A percentile compares a stretch with the other conserved stretches of the same genome.
Conservation (phyloP, 768 basidiomycete species). For the Hortiboletus flavorubellus region DNA sequence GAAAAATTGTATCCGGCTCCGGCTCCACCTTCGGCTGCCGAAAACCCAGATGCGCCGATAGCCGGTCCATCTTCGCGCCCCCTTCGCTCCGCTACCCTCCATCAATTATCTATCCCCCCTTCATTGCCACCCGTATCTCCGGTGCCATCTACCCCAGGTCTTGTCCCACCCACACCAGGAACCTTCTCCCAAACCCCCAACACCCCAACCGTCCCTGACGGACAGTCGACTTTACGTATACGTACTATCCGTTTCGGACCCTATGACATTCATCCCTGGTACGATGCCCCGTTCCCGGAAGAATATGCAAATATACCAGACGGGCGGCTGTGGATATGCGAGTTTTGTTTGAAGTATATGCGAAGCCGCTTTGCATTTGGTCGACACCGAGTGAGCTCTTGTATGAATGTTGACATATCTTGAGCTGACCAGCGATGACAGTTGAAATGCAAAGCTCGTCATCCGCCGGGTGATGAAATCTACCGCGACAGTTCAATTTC, state of each 20-base stretch:
- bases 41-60: slow-evolving; percentile 36
- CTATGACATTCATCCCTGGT: slow-evolving; percentile 97
- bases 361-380: slow-evolving; percentile 84
- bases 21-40: slow-evolving; percentile 30
- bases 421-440: slow-evolving; percentile 32
- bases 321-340: slow-evolving; percentile 93
- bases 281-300: slow-evolving; percentile 97
- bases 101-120: slow-evolving; percentile 34
- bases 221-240: slow-evolving; percentile 56
- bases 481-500: slow-evolving; percentile 87
- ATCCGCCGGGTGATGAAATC: slow-evolving; percentile 98
- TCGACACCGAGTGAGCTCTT: slow-evolving; percentile 72
- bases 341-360: slow-evolving; percentile 98
- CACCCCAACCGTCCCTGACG: slow-evolving; percentile 22
- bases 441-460: slow-evolving; percentile 93
- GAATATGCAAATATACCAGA: slow-evolving; percentile 93
- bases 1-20: slow-evolving; percentile 48
- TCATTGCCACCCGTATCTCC: slow-evolving; percentile 33
- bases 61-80: slow-evolving; percentile 61
- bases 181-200: slow-evolving; percentile 31
- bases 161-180: slow-evolving; percentile 33
- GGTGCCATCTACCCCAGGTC: slow-evolving; percentile 36
- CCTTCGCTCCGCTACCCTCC: slow-evolving; percentile 54
- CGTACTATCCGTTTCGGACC: slow-evolving; percentile 86
- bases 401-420: not conserved